Base-by-base conservation (phyloP, 2,329 filamentous ascomycete genomes). In the Mycogone perniciosa region DNA sequence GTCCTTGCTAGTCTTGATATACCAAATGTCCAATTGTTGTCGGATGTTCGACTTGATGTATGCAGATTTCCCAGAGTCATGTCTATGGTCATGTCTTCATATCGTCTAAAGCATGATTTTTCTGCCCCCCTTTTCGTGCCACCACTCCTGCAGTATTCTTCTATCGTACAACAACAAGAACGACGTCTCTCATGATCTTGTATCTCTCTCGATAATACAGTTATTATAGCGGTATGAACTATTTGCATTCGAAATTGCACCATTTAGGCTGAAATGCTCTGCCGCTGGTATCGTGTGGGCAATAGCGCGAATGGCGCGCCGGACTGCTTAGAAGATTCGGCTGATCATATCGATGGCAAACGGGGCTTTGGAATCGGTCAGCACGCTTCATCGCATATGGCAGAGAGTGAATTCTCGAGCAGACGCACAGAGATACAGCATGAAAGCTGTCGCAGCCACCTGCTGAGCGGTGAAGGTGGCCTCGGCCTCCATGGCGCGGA, bases 361-460 rank as follows among this genome's bases (percentile, higher is more conserved):
- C 48, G 80, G 80, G 50, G 79, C 80, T 83, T 26, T 30, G 27
- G 10, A 38, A 4, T 8, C 3, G 4, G 50, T 52, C 29, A 52
- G 50, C 46, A 26, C 20, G 20, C 3, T 11, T 5, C 6, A 44
- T 34, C 29, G 9, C 42, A 6, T 44, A 11, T 11, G n/a, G n/a
- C 13, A 29, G n/a, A n/a, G n/a, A 27, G 7, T 37, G 10, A 6
- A 6, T n/a, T 27, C 13, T 35, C 30, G 7, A 34, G 13, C 11
- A 3, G 7, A 66, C 86, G 51, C 81, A 93, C 88, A 89, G 54
- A 93, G 72, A 66, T 92, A 92, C 44, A 93, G 77, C 45, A 87
- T 68, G 37, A 84, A 74, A 56, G 83, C 84, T 11, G 82, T 81
- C 37, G 80, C 77, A 50, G 85, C 65, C 55, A 85, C 85, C 61